Evolutionary conservation across 768 basidiomycete genomes (phyloP), one percentile per base, ranked within the genome.

Genomic region (Mycena rosella): DNA sequence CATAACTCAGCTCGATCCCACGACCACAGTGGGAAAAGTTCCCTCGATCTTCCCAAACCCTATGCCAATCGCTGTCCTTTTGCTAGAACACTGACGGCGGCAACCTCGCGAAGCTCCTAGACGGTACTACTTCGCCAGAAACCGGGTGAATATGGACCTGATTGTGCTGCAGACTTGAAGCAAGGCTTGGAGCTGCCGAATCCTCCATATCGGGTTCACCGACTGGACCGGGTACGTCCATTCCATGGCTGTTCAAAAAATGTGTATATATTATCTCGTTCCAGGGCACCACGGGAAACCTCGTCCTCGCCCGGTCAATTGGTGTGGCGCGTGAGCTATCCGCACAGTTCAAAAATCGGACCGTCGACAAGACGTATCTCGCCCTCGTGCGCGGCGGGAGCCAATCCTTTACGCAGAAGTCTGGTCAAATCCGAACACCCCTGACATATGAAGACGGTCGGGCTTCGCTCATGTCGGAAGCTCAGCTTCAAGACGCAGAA

Each of bases 191-290:
- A 73, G 17, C 72, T 86, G 53, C 70, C 74, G 18, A 69, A 61
- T 27, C 65, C 76, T n/a, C 89, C 86, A 9, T 80, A 80, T 59
- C 79, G 86, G 8, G 85, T 91, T 24, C 91, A 92, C 73, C 85
- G 91, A 17, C 82, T 92, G 6, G 91, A 92, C 79, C 90, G 89
- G 81, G 91, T 88, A 27, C 18, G 18, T 32, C n/a, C n/a, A n/a
- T 55, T 36, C 24, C n/a, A 10, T 18, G 11, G 6, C n/a, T 6
- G 18, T 7, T 44, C n/a, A 44, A 11, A 44, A 5, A 20, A 4
- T n/a, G n/a, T n/a, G n/a, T n/a, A 14, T 11, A 20, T 22, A 5
- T 44, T 7, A 44, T 14, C 3, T 20, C 20, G 11, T 6, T 44
- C 20, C 53, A 92, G 91, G 76, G 81, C 2, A 91, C 90, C 1